These are phyloP conservation scores for Beauveria australis DNA, from an alignment of 2,329 filamentous ascomycete species.

Conservation along the genomic window DNA sequence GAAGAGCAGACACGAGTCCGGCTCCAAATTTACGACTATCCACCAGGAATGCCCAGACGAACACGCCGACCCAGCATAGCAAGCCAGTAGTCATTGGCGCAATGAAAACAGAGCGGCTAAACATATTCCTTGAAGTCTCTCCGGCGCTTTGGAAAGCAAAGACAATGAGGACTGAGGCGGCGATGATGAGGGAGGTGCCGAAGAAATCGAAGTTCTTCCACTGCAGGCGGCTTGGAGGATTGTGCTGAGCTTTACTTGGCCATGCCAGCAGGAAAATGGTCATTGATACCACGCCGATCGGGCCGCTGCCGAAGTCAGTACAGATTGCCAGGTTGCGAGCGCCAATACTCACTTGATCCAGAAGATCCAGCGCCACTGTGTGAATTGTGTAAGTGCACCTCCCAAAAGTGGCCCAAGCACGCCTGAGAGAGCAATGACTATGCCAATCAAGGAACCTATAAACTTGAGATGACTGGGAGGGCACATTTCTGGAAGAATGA, in stretches of 20 bases:
- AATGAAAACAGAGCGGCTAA: constrained; percentile 31
- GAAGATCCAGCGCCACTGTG: constrained; percentile 48
- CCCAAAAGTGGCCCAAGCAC: constrained; percentile 45
- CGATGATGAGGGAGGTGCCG: constrained; percentile 45
- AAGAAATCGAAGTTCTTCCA: constrained; percentile 46
- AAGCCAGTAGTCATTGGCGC: constrained; percentile 23
- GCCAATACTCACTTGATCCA: constrained; percentile 46
- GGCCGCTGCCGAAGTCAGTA: constrained; percentile 30
- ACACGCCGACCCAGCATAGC: constrained; percentile 20
- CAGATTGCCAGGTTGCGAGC: constrained; percentile 10
- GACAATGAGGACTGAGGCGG: constrained; percentile 45
- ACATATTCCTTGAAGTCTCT: constrained; percentile 25
- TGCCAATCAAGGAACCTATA: constrained; percentile 40
- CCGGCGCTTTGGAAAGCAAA: constrained; percentile 50
- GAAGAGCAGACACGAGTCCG: constrained; percentile 33
- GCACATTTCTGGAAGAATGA: constrained; percentile 43
- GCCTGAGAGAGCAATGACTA: constrained; percentile 39
- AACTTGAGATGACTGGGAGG: constrained; percentile 31
- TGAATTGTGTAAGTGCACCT: constrained; percentile 40
- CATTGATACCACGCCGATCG: constrained; percentile 39
- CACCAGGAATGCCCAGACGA: constrained; percentile 22
- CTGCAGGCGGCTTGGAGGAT: constrained; percentile 28
- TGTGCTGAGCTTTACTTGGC: constrained; percentile 35
- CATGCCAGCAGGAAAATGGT: constrained; percentile 40
- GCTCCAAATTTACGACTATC: constrained; percentile 8